Conservation (phyloP, 2,329 filamentous ascomycete species). For the Elsinoe arachidis region DNA sequence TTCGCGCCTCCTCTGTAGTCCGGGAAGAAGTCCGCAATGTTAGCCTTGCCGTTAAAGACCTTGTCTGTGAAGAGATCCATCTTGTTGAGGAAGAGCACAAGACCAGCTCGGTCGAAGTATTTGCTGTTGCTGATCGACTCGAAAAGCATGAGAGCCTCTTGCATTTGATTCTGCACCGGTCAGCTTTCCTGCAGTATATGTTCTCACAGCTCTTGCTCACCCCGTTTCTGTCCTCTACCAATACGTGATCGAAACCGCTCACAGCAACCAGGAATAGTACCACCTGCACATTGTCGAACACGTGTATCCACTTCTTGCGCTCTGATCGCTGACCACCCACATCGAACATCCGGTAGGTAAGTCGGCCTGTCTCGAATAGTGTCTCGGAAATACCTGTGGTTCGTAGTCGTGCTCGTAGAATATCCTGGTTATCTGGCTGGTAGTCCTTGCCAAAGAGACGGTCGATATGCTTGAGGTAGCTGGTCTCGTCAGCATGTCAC, state of each 20-base stretch:
- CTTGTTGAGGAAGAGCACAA: conserved; percentile 68
- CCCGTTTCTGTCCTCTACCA: conserved; percentile 81
- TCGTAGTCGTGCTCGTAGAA: conserved; percentile 92
- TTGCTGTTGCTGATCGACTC: conserved; percentile 65
- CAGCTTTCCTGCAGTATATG: not conserved
- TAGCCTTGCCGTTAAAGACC: conserved; percentile 37
- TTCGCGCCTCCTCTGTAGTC: conserved; percentile 37
- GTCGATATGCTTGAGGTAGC: conserved; percentile 68
- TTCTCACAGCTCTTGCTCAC: conserved; percentile 34
- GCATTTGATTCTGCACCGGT: conserved; percentile 57
- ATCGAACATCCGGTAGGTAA: conserved; percentile 96
- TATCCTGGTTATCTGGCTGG: conserved; percentile 90
- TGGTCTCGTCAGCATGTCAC: conserved; percentile 29
- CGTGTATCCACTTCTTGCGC: conserved; percentile 99
- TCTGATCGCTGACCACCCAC: conserved; percentile 92
- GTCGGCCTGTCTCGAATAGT: conserved; percentile 86
- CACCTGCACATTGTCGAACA: conserved; percentile 95
- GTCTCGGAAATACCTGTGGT: conserved; percentile 97
- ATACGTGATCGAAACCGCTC: conserved; percentile 90
- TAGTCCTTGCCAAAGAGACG: conserved; percentile 60
- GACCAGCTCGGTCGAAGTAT: conserved; percentile 65
- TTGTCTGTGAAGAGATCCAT: conserved; percentile 54
- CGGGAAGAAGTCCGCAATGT: conserved; percentile 42
- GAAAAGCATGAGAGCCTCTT: conserved; percentile 62
- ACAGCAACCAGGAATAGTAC: conserved; percentile 96